Conservation (phyloP, 768 basidiomycete genomes). For the Tylopilus intermedius region DNA sequence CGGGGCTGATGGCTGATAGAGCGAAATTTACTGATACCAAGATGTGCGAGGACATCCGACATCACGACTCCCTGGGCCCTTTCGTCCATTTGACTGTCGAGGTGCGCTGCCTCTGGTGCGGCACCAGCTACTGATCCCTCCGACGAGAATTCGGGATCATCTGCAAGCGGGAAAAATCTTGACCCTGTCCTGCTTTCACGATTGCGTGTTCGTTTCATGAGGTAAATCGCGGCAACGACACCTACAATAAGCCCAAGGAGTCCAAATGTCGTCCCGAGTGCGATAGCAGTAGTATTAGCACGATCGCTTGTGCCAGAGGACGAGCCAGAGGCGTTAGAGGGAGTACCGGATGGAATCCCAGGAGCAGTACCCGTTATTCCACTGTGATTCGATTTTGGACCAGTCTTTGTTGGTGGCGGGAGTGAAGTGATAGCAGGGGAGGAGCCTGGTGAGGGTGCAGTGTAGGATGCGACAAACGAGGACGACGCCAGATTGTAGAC, state of each 20-base stretch:
- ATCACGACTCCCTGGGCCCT: constrained; percentile 2
- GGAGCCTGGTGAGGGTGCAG: constrained; percentile 29
- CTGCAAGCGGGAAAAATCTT: constrained; percentile 19
- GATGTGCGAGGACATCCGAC: constrained; percentile 15
- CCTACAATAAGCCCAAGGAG: constrained; percentile 49
- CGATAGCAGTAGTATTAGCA: constrained; percentile 46
- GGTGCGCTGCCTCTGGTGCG: constrained; percentile 4
- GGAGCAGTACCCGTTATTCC: constrained; percentile 8
- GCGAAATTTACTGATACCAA: constrained; percentile 21
- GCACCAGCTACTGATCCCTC: constrained; percentile 3
- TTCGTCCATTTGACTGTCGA: constrained; percentile 4
- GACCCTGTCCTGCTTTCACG: constrained; percentile 1
- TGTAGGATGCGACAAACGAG: constrained; percentile 40
- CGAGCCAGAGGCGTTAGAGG: constrained; percentile 14
- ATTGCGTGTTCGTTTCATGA: constrained; percentile 33
- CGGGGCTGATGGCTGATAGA: constrained; percentile 29
- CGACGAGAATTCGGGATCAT: constrained; percentile 17
- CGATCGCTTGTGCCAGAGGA: constrained; percentile 18
- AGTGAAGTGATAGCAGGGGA: constrained; percentile 32
- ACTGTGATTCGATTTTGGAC: constrained; percentile 10
- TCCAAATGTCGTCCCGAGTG: constrained; percentile 60
- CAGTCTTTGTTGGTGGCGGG: constrained; percentile 32
- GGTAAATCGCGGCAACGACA: constrained; percentile 40
- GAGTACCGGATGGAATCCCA: constrained; percentile 7
- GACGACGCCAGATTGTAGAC: constrained; percentile 44